Evolutionary conservation across 768 basidiomycete genomes (phyloP), one percentile per base, ranked within the genome.

Genomic region (Leccinum arenicola): DNA sequence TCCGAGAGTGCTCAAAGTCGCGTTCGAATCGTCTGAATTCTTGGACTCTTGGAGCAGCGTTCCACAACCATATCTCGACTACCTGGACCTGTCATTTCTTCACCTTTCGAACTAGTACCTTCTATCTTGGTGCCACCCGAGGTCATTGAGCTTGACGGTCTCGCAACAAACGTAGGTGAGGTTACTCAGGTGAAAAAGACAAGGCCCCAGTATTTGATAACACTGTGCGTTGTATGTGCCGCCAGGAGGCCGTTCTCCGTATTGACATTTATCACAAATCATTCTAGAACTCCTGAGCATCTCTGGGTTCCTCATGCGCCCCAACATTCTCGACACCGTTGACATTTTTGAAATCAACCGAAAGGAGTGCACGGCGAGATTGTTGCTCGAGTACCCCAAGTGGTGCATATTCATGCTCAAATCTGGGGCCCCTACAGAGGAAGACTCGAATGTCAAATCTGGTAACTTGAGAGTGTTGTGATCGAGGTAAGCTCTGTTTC

Each of bases 341-440:
- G 85, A 93, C 57, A 88, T 98, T n/a, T 98, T 92, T 67, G 96
- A 98, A 72, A 84, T 97, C 52, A 98, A 99, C 72, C 85, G 97
- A 55, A 97, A 96, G 72, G 97, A 99, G 67, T 91, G 89, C 64
- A 27, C 25, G 25, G 95, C 97, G 1, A 80, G 90, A 3, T 76
- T 98, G 8, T 78, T 98, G 6, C 80, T 97, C 49, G 89, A 93
- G 70, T 87, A 90, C 56, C 90, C 92, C 2, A 88, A 87, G 67
- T 97, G 94, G 91, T 83, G 87, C 56, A 68, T 85, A 27, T 27
- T 98, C 81, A 92, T 88, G 66, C 84, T 87, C 7, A 84, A 82
- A 66, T 85, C 87, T 15, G 85, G 84, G 11, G 84, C 85, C 3
- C 21, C 74, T 25, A 66, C 69, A 10, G 83, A 84, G 36, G 83